These are phyloP conservation scores for Fusarium coffeatum DNA, from an alignment of 2,329 filamentous ascomycete species.

Conservation along the genomic window DNA sequence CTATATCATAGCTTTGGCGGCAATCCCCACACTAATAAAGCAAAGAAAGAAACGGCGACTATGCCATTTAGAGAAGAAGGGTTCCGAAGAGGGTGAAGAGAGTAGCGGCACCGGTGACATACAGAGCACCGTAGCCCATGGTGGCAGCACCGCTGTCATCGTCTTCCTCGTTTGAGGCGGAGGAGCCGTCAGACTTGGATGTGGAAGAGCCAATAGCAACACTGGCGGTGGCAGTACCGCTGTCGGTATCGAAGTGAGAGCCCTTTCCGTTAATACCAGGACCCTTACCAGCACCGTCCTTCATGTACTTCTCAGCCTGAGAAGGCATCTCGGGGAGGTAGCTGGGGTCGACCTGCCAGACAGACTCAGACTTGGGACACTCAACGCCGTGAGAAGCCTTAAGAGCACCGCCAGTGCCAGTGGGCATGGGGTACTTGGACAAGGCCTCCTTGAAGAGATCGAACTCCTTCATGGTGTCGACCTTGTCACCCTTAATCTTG, in stretches of 20 bases:
- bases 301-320: constrained; percentile 65
- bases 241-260: constrained; percentile 63
- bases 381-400: constrained; percentile 59
- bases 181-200: constrained; percentile 42
- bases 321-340: constrained; percentile 64
- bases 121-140: constrained; percentile 49
- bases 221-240: constrained; percentile 60
- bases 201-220: constrained; percentile 49
- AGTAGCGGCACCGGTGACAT: constrained; percentile 52
- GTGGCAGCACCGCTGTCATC: constrained; percentile 50
- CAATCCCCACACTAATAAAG: constrained; percentile 29
- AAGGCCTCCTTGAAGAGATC: constrained; percentile 62
- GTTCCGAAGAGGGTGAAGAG: constrained; percentile 55
- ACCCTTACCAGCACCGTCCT: constrained; percentile 63
- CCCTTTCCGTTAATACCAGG: constrained; percentile 65
- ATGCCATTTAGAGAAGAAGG: constrained; percentile 52
- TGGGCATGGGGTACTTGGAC: constrained; percentile 61
- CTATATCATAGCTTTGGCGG: constrained; percentile 7
- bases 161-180: constrained; percentile 28
- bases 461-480: constrained; percentile 72
- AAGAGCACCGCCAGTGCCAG: constrained; percentile 62
- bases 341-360: constrained; percentile 65
- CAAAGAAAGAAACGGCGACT: constrained; percentile 14
- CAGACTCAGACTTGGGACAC: constrained; percentile 62
- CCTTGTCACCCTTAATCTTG: constrained; percentile 65